Percentiles rank a stretch among this genome's conserved stretches.
Evolutionary conservation across 345 rosid species (phyloP).

Genomic region (Arabidopsis suecica): DNA sequence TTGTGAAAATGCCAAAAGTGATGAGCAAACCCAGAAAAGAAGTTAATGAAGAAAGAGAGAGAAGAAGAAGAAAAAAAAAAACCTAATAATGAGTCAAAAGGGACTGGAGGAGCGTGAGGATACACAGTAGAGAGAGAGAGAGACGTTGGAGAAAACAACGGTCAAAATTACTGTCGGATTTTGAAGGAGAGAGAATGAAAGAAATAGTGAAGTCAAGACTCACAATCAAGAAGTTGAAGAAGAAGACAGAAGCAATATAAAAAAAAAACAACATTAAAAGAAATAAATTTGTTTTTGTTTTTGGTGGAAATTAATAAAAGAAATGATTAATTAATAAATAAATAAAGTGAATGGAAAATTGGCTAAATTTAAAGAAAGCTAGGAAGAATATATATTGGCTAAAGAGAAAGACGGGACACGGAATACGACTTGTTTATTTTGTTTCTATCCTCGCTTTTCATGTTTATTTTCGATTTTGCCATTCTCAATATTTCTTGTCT

Average conservation of each 20-base stretch:
- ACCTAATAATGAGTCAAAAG: conserved; percentile 36
- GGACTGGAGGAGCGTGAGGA: conserved; percentile 45
- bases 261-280: not conserved
- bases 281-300: too few relatives aligned
- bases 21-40: conserved; percentile 33
- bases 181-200: conserved; percentile 34
- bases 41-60: conserved; percentile 20
- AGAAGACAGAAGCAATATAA: conserved; percentile 15
- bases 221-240: conserved; percentile 25
- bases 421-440: conserved; percentile 21
- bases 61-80: not conserved
- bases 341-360: not conserved
- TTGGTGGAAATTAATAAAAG: not conserved
- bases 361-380: conserved; percentile 25
- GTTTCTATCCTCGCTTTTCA: not conserved
- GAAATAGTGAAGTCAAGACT: conserved; percentile 12
- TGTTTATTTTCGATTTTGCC: conserved; percentile 35
- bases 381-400: conserved; percentile 29
- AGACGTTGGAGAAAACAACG: conserved; percentile 50
- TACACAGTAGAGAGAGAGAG: conserved; percentile 36
- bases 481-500: not conserved
- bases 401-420: conserved; percentile 30
- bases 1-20: not conserved
- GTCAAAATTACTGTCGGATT: conserved; percentile 47
- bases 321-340: not conserved